Percentiles rank a stretch among this genome's conserved stretches.
Conservation (phyloP, 2,329 filamentous ascomycete genomes). For the Lachnellula occidentalis region DNA sequence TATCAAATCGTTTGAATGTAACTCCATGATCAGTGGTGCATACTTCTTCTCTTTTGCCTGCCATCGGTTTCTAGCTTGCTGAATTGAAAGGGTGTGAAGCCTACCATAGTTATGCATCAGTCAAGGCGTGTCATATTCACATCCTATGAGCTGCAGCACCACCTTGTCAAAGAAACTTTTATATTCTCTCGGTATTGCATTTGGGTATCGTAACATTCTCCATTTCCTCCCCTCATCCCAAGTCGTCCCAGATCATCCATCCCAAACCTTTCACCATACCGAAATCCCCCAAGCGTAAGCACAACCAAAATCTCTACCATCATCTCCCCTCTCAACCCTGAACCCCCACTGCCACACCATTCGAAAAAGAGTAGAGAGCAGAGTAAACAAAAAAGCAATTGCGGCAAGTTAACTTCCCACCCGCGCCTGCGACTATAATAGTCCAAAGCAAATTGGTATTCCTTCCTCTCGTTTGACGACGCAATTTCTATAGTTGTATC, state of each 20-base stretch:
- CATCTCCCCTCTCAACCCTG: constrained; percentile 5
- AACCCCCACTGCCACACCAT: constrained; percentile 1
- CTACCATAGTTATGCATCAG: not conserved
- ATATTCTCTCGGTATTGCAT: constrained; percentile 11
- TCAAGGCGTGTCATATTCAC: not conserved
- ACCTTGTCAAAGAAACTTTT: constrained; percentile 16
- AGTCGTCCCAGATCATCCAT: not conserved
- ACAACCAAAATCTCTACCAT: constrained; percentile 2
- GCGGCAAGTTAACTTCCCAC: constrained; percentile 8
- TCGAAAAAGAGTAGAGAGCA: constrained; percentile 12
- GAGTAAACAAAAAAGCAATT: not conserved
- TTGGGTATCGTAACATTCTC: constrained; percentile 24
- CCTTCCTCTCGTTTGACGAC: constrained; percentile 22
- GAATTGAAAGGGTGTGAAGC: too few species aligned
- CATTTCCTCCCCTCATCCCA: constrained; percentile 4
- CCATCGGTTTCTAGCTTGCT: too few species aligned
- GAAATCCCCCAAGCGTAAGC: constrained; percentile 2
- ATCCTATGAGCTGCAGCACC: not conserved
- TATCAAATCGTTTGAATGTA: too few species aligned
- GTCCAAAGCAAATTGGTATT: constrained; percentile 31
- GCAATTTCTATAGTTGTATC: constrained; percentile 26
- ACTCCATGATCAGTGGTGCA: too few species aligned
- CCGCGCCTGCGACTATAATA: constrained; percentile 13
- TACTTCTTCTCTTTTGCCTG: too few species aligned
- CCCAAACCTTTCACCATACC: not conserved